A percentile compares a stretch with the other conserved stretches of the same genome.
phyloP scores from a whole-genome alignment of 169 alveolate species.

The Eimeria acervulina region DNA sequence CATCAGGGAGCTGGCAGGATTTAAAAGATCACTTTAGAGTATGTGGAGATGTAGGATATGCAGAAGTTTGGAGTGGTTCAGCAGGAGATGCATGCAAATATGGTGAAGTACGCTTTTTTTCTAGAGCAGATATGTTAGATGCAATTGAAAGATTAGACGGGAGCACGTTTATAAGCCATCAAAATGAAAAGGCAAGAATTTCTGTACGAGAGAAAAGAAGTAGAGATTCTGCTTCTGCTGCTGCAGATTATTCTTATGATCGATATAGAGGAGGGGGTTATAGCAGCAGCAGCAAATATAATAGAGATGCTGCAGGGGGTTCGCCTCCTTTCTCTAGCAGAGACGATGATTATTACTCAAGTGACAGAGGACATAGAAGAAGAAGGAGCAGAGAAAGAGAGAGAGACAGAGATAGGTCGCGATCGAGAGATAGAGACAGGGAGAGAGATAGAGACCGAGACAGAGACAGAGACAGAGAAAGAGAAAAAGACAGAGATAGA shows the following conservation, averaged over 20 bases:
- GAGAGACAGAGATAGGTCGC: too few relatives aligned
- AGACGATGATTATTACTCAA: background rate
- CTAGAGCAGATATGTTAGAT: constrained; percentile 91
- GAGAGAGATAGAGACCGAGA: too few relatives aligned
- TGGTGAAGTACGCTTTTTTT: constrained; percentile 93
- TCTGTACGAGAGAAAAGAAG: constrained; percentile 88
- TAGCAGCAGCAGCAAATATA: constrained; percentile 12
- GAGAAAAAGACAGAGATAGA: too few relatives aligned
- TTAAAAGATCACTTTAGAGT: constrained; percentile 90
- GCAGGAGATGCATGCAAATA: constrained; percentile 94
- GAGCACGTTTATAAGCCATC: constrained; percentile 92
- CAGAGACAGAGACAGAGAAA: too few relatives aligned
- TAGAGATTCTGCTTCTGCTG: constrained; percentile 12
- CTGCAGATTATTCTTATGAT: background rate
- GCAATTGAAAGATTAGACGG: constrained; percentile 93
- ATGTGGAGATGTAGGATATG: constrained; percentile 91
- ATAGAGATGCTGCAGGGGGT: too few relatives aligned
- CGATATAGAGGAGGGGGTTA: constrained; percentile 33
- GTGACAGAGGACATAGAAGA: background rate
- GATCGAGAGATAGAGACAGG: too few relatives aligned
- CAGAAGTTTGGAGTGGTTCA: constrained; percentile 93
- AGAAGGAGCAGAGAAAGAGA: background rate
- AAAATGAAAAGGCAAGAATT: constrained; percentile 92
- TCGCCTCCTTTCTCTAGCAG: constrained; percentile 1
- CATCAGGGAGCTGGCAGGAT: constrained; percentile 91